Evolutionary conservation across 306 rosid genomes (phyloP).

Genomic region (Lotus japonicus): DNA sequence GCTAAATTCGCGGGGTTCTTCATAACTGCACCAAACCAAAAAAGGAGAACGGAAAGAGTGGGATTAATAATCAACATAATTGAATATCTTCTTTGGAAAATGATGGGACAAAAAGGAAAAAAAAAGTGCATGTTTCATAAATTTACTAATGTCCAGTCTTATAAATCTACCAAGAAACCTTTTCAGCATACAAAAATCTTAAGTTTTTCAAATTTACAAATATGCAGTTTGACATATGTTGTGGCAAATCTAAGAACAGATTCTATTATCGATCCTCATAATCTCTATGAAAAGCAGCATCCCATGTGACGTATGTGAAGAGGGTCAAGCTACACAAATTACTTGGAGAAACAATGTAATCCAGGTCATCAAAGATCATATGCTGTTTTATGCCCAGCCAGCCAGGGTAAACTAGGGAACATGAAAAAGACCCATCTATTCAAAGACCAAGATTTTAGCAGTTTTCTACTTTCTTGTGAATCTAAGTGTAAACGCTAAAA

Average conservation of each 20-base stretch:
- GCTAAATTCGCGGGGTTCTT: conserved; percentile 87
- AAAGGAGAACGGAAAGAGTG: background rate
- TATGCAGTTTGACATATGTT: background rate
- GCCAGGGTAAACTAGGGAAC: background rate
- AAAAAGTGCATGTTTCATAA: background rate
- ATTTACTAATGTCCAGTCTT: background rate
- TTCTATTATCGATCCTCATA: background rate
- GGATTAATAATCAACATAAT: background rate
- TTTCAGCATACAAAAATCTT: background rate
- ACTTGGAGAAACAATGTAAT: background rate
- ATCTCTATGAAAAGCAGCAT: background rate
- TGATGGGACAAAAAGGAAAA: background rate
- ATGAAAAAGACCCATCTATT: background rate
- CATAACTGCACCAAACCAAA: conserved; percentile 58
- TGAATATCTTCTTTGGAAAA: background rate
- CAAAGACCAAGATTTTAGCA: background rate
- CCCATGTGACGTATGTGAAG: background rate
- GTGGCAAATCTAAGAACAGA: background rate
- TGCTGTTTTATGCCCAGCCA: too few relatives aligned
- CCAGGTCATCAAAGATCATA: background rate
- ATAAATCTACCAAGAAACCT: background rate
- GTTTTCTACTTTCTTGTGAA: background rate
- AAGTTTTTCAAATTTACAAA: background rate
- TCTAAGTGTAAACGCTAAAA: background rate
- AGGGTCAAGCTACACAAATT: background rate